Evolutionary conservation across 225 moss, liverwort and hornwort species (phyloP).

Genomic region (Polytrichum formosum): DNA sequence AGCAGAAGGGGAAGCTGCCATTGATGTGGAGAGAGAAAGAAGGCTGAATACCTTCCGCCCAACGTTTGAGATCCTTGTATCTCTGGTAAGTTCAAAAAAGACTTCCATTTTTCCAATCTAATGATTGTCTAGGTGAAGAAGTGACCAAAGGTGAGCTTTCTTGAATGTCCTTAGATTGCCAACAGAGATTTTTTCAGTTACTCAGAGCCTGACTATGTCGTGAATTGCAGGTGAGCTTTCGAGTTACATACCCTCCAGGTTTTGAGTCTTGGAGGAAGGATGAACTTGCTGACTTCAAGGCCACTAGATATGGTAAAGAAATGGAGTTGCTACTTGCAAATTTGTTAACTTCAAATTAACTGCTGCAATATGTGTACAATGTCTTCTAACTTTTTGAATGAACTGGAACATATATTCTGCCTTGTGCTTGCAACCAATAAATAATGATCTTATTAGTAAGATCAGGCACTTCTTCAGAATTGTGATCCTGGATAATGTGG

Average conservation of each 20-base stretch:
- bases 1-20: conserved; percentile 47
- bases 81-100: conserved; percentile 28
- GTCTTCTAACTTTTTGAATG: no score
- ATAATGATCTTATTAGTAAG: no score
- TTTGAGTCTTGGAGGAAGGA: conserved; percentile 88
- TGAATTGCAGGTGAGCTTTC: conserved; percentile 73
- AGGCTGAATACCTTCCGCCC: conserved; percentile 61
- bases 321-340: neutral
- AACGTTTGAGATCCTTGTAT: conserved; percentile 75
- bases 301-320: conserved; percentile 67
- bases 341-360: no score
- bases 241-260: conserved; percentile 73
- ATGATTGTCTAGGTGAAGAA: neutral
- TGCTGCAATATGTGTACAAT: no score
- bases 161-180: no score
- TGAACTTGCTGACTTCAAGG: conserved; percentile 77
- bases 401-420: no score
- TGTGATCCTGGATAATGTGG: no score
- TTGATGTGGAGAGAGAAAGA: conserved; percentile 64
- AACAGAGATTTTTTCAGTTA: no score
- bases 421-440: no score
- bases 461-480: no score
- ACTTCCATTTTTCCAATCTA: neutral
- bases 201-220: neutral
- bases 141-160: no score